Base-by-base conservation (phyloP, 768 basidiomycete genomes). In the Favolaschia claudopus region DNA sequence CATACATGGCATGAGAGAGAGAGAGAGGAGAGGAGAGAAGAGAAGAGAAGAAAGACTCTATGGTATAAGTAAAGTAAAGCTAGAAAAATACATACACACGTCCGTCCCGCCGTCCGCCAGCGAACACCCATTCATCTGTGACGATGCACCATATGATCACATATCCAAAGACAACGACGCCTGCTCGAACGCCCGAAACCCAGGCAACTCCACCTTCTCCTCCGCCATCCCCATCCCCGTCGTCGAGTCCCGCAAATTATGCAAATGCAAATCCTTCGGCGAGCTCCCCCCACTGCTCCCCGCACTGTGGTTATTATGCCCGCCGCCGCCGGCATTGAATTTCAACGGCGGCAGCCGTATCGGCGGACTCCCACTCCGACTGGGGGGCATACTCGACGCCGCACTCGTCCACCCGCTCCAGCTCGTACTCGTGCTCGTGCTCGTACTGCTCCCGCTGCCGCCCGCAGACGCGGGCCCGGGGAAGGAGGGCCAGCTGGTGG, bases 331-430 rank as follows among this genome's bases (percentile, higher is more conserved):
- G 46, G 53, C 28, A 53, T 56, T 45, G 19, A 83, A 72, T 65
- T 88, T 88, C 49, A 92, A 72, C 40, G 91, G 91, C 28, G 91
- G 82, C 5, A 93, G 73, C 49, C 78, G 85, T 58, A 92, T 92
- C 1, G 90, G 91, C 25, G 91, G 91, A 8, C 85, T 86, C 22
- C 77, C 77, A n/a, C 87, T 79, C 36, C 91, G 77, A 37, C 88
- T 89, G 3, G 76, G 78, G 8, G 91, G 89, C 71, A 79, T 74
- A 33, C 60, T 60, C 27, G 60, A 61, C 28, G 24, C 33, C 17
- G 60, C 48, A 31, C 55, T 60, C 34, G 34, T 48, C 48, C 15
- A 29, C 33, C 46, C 40, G 33, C 32, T 33, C 69, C 70, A 38
- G 64, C 46, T 31, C 36, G 34, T 37, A 29, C 15, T 19, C 51